Evolutionary conservation across 2,329 filamentous ascomycete genomes (phyloP), one percentile per base, ranked within the genome.

Genomic region (Sphaerulina vaccinii): DNA sequence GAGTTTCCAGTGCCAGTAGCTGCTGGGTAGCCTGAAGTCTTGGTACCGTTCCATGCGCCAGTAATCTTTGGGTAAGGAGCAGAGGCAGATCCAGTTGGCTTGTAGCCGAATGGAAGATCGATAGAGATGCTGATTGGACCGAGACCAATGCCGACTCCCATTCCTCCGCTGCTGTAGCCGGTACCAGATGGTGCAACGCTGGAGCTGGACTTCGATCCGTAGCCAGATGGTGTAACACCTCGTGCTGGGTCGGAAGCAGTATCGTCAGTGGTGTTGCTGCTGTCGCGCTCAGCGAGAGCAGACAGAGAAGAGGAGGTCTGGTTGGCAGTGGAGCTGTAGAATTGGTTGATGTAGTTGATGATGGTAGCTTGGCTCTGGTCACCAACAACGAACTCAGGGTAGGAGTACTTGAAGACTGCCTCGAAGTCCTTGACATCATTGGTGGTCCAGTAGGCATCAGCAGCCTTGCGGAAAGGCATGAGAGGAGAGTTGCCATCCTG

Each of bases 341-440:
- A 71, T 2, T 65, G 70, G 64, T 87, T 88, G 53, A 64, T 45
- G 32, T 54, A 56, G 40, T 56, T 50, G 43, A 56, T 37, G 59
- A 90, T 75, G 1, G 76, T 67, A 2, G 69, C 66, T 0, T 68
- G 48, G 59, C 90, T 75, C 1, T 75, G 68, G 2, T 70, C 67
- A 1, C 68, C 68, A 54, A 65, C 71, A 13, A 74, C 61, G 36
- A 83, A 80, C 60, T 92, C 88, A 0, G 83, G 76, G 65, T 95
- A 95, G 0, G 82, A 84, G 68, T 93, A 93, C 10, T 84, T 83
- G 68, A 93, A 86, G 1, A 73, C 74, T 29, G 76, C 74, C 9
- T 80, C 80, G 37, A 79, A 75, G 36, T 91, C 87, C 1, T 85
- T 79, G 16, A 82, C 77, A 54, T 74, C 76, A 49, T 84, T 77